Conservation (phyloP, 1,284 basidiomycete genomes). For the Rhodotorula sp. region DNA sequence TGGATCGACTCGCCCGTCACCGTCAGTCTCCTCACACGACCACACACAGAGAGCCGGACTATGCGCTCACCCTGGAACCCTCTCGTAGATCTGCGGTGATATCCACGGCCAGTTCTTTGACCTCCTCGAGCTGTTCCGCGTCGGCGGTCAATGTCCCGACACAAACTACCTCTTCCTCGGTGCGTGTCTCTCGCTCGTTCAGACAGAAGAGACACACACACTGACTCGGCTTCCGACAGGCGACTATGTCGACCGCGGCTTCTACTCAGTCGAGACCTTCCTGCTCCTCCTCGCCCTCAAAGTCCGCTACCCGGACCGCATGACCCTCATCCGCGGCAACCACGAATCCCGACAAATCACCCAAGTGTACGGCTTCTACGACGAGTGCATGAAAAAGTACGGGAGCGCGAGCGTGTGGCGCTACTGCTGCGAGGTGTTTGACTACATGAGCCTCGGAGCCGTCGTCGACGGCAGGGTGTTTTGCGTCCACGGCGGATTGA, state of each 20-base stretch:
- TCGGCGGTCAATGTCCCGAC: conserved; percentile 90
- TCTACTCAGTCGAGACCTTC: conserved; percentile 97
- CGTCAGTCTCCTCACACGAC: conserved; percentile 55
- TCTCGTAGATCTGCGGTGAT: conserved; percentile 88
- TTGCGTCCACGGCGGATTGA: conserved; percentile 89
- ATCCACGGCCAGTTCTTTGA: conserved; percentile 99
- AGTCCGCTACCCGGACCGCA: conserved; percentile 95
- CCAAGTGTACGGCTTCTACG: conserved; percentile 98
- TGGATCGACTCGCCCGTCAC: conserved; percentile 95
- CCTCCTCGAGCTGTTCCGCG: conserved; percentile 92
- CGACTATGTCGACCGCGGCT: conserved; percentile 95
- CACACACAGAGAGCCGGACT: background rate
- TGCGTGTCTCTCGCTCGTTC: conserved; percentile 50
- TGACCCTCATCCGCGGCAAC: conserved; percentile 95
- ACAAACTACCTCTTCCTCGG: conserved; percentile 99
- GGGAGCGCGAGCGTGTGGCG: conserved; percentile 94
- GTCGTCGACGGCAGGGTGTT: conserved; percentile 93
- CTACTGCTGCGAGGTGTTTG: conserved; percentile 98
- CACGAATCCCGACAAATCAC: conserved; percentile 99
- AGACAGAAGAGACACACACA: no score
- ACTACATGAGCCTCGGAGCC: conserved; percentile 90
- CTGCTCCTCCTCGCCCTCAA: conserved; percentile 90
- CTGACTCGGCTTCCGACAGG: conserved; percentile 52
- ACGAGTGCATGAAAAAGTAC: conserved; percentile 96
- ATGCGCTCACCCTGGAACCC: background rate